Conservation (phyloP, 2,329 filamentous ascomycete genomes). For the Penicillium sp. region DNA sequence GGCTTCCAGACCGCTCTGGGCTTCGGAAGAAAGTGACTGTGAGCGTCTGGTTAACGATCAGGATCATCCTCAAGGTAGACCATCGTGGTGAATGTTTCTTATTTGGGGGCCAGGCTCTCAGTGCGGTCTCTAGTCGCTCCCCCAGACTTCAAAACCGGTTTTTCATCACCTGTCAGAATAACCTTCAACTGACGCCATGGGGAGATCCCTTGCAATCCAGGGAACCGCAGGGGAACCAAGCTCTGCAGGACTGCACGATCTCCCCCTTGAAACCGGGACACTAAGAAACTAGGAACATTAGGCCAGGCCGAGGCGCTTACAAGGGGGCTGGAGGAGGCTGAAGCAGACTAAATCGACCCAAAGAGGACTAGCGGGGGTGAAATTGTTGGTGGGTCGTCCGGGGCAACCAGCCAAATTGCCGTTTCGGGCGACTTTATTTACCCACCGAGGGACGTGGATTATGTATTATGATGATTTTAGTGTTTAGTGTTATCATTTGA, state of each 20-base stretch:
- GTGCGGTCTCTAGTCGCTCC: not conserved
- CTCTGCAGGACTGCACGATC: conserved; percentile 1
- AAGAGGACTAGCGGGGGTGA: not conserved
- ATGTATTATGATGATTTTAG: not conserved
- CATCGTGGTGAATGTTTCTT: too few species aligned
- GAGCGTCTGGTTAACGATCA: not conserved
- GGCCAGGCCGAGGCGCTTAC: not conserved
- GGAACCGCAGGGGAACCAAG: not conserved
- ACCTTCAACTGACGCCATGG: conserved; percentile 11
- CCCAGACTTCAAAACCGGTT: conserved; percentile 9
- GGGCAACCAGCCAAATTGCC: conserved; percentile 23
- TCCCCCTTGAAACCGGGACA: not conserved
- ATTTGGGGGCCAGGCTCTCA: not conserved
- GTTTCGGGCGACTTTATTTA: conserved; percentile 22
- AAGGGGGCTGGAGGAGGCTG: conserved; percentile 8
- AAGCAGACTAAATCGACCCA: not conserved
- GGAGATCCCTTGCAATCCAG: conserved; percentile 4
- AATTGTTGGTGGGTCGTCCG: conserved; percentile 17
- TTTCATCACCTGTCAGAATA: conserved; percentile 9
- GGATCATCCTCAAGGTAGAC: not conserved
- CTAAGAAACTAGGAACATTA: not conserved
- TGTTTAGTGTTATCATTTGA: not conserved
- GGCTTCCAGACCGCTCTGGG: not conserved
- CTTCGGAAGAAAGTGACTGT: not conserved
- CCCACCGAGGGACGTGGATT: not conserved